Evolutionary conservation across 2,329 filamentous ascomycete species (phyloP).

Genomic region (Thielaviopsis cerberus): DNA sequence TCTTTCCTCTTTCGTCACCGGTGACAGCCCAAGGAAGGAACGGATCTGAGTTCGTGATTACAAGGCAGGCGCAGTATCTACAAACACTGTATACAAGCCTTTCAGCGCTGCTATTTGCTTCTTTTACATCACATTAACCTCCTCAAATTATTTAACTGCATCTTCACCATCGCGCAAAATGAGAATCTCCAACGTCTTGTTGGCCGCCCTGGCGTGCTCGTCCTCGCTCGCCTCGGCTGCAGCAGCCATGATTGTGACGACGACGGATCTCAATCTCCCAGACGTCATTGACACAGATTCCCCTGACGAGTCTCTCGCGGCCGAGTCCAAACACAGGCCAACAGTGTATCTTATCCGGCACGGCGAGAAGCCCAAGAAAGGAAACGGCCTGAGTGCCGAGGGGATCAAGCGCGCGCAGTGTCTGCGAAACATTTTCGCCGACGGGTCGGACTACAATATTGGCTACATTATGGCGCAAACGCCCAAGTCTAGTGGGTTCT

Average conservation of each 20-base stretch:
- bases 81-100: neutral
- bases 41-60: neutral
- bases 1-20: neutral
- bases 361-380: slow-evolving; percentile 39
- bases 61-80: neutral
- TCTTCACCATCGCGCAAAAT: neutral
- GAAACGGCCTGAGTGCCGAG: slow-evolving; percentile 29
- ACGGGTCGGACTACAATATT: slow-evolving; percentile 33
- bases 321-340: slow-evolving; percentile 16
- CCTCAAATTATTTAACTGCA: neutral
- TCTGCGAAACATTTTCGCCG: slow-evolving; percentile 36
- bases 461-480: slow-evolving; percentile 38
- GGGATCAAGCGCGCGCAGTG: slow-evolving; percentile 41
- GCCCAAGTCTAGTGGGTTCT: slow-evolving; percentile 27
- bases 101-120: neutral
- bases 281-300: too few relatives aligned
- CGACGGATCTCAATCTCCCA: neutral
- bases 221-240: neutral
- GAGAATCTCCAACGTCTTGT: neutral
- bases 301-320: too few relatives aligned
- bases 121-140: slow-evolving; percentile 18
- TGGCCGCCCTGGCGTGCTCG: neutral
- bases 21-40: neutral
- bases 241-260: neutral
- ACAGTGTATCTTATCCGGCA: slow-evolving; percentile 46